Percentiles rank a stretch among this genome's conserved stretches.
phyloP scores from a whole-genome alignment of 495 filamentous ascomycete species.

The Aspergillus taichungensis region DNA sequence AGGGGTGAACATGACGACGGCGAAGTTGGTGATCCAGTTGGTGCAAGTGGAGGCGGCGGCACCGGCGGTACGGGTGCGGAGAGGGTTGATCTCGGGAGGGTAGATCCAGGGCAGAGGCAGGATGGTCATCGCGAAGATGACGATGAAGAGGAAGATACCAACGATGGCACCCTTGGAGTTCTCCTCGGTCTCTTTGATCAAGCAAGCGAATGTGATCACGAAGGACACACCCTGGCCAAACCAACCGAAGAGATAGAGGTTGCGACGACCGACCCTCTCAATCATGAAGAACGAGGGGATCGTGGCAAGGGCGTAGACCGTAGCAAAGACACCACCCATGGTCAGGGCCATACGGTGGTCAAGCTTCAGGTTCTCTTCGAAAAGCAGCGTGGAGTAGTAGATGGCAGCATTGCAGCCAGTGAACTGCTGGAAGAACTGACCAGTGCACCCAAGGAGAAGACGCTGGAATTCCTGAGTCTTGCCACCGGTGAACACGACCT shows the following conservation, averaged over 20 bases:
- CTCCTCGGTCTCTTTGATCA: slow-evolving; percentile 32
- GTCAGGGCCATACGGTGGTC: slow-evolving; percentile 54
- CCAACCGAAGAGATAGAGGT: slow-evolving; percentile 61
- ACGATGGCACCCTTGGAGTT: slow-evolving; percentile 57
- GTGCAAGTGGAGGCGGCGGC: slow-evolving; percentile 43
- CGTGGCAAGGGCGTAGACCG: slow-evolving; percentile 59
- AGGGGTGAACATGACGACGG: slow-evolving; percentile 40
- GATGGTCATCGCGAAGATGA: slow-evolving; percentile 59
- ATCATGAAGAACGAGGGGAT: slow-evolving; percentile 59
- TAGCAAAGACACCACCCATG: slow-evolving; percentile 71
- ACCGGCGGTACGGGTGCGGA: slow-evolving; percentile 57
- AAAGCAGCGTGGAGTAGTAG: slow-evolving; percentile 75
- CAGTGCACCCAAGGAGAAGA: slow-evolving; percentile 34
- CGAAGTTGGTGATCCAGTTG: slow-evolving; percentile 42
- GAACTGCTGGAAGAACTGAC: slow-evolving; percentile 69
- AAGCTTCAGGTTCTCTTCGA: slow-evolving; percentile 53
- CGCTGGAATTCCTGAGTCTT: slow-evolving; percentile 40
- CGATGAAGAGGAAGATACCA: slow-evolving; percentile 63
- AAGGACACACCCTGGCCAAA: slow-evolving; percentile 43
- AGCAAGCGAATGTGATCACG: slow-evolving; percentile 28
- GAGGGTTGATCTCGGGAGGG: slow-evolving; percentile 56
- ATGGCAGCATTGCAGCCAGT: slow-evolving; percentile 71
- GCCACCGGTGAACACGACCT: slow-evolving; percentile 26
- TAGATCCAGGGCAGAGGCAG: slow-evolving; percentile 40
- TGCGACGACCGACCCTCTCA: slow-evolving; percentile 63